Evolutionary conservation across 768 basidiomycete species (phyloP), one percentile per base, ranked within the genome.

Genomic region (Amanita pseudoporphyria): DNA sequence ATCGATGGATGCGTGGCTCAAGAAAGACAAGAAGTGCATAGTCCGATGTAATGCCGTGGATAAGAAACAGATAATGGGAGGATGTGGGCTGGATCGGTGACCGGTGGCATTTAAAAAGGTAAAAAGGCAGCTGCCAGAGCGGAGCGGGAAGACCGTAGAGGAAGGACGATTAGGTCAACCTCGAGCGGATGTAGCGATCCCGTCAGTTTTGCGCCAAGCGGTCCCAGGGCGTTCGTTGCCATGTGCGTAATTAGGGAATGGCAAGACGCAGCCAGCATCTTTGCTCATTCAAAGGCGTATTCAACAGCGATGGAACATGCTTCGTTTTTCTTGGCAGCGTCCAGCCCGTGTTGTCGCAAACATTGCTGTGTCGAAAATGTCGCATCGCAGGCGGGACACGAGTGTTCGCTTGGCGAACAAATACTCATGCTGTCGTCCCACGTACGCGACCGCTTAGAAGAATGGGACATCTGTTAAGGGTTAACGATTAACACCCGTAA

Each of bases 341-440:
- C 66, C 35, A 58, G 67, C 18, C 80, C 84, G 58, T 88, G 85
- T 54, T 74, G 75, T 46, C 73, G 73, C 10, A 88, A 73, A 56
- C 72, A 66, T 47, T 79, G 72, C n/a, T 62, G 71, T 9, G 79
- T 75, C 42, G 73, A 62, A 60, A 88, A 87, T 53, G 69, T 74
- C 19, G 78, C 69, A 58, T 88, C 84, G 60, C 85, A 88, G 7
- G 85, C 86, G 22, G 86, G 77, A 70, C 85, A 88, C 2, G 82
- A 73, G 59, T 81, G 78, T 44, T 72, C 71, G 32, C 70, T 67
- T 40, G 80, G 68, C 36, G 70, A 52, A 12, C 42, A 39, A 41
- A 36, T 21, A 48, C 55, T 58, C 37, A 42, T 37, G 30, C 58
- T 58, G 24, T 58, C 61, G 39, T 65, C 63, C 10, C 64, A 53